Evolutionary conservation across 2,329 filamentous ascomycete species (phyloP), one percentile per base, ranked within the genome.

Genomic region (Monilinia fructicola): DNA sequence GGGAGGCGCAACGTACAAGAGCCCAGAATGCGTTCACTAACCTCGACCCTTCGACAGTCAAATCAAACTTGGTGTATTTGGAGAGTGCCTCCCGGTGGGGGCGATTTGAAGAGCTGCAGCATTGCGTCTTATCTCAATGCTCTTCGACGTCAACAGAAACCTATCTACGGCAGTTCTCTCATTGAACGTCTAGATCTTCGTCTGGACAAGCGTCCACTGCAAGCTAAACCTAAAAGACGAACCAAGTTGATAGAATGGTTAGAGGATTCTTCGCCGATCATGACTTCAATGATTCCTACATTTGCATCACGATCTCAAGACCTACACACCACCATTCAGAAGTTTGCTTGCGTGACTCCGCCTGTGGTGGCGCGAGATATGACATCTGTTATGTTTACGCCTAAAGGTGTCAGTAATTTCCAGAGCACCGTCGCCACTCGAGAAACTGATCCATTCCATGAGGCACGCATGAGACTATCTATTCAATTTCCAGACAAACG

Each of bases 401-500:
- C 82, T 1, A 82, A 80, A 52, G 85, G 85, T 2, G 80, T 87
- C 1, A 79, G 85, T 55, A 81, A 81, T 0, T 85, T 92, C 65
- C 81, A 82, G 16, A 83, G 86, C 3, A 77, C 80, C 65, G 81
- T 88, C 55, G 82, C 82, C 68, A 79, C 88, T 64, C 85, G 87
- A 4, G 81, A 81, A 16, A 86, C 81, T 11, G 94, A 99, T 75
- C 92, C 93, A 0, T 97, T 95, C 84, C 95, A 99, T 72, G 92
- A 97, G 78, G 87, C 94, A 18, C 91, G 94, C 23, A 95, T 97
- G 85, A 90, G 93, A 28, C 83, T 96, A 21, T 96, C 92, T 4
- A 97, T 99, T 69, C 95, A 96, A 54, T 99, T 99, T 76, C 95
- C 96, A 0, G 95, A 99, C 77, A 97, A 93, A 76, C 87, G 95